phyloP scores from a whole-genome alignment of 1,284 basidiomycete genomes.

The Xerocomus minutiporus region DNA sequence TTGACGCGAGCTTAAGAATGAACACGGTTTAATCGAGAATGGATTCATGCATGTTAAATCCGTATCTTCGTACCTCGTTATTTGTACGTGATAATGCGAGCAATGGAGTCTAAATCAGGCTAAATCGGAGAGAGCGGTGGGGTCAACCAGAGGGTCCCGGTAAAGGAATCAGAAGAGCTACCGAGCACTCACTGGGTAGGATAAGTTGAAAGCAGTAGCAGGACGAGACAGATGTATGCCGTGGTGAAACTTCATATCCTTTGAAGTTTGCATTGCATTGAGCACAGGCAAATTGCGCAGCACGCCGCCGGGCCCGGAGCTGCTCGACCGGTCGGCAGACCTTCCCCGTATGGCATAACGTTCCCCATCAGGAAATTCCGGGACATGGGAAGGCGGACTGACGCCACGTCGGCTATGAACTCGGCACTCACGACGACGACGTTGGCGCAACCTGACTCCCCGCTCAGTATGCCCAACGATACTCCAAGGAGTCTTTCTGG shows the following conservation, averaged over 20 bases:
- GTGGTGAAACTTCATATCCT: background rate
- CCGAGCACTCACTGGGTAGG: background rate
- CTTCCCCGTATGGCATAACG: background rate
- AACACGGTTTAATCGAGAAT: constrained; percentile 15
- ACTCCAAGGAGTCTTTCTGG: constrained; percentile 27
- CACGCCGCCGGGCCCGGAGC: background rate
- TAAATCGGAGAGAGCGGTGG: constrained; percentile 20
- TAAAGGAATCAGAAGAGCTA: background rate
- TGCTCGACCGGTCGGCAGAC: background rate
- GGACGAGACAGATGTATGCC: background rate
- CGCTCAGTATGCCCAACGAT: constrained; percentile 28
- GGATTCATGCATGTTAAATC: constrained; percentile 13
- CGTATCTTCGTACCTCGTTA: constrained; percentile 5
- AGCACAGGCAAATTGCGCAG: background rate
- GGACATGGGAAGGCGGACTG: background rate
- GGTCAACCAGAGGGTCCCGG: constrained; percentile 12
- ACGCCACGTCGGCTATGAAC: constrained; percentile 1
- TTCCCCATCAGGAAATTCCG: background rate
- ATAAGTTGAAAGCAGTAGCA: background rate
- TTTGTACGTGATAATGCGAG: constrained; percentile 28
- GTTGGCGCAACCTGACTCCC: background rate
- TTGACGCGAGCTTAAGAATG: constrained; percentile 26
- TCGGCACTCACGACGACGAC: background rate
- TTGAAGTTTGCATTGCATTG: background rate
- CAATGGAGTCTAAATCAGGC: constrained; percentile 4